These are phyloP conservation scores for Liquidambar formosana DNA, from an alignment of 164 flowering plant genomes.

Conservation along the genomic window DNA sequence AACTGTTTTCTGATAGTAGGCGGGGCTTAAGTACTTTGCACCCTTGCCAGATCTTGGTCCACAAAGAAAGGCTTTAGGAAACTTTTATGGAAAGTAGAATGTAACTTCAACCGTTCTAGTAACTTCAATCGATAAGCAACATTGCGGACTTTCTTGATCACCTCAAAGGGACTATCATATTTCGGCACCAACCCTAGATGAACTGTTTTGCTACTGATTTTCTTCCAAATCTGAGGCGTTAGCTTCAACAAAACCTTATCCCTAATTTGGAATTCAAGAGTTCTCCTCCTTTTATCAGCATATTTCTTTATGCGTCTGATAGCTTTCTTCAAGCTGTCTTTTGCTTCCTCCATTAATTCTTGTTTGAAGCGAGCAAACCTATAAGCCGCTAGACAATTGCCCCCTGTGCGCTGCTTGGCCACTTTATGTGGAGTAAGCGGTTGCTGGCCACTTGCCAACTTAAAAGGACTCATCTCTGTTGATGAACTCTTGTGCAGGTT, in stretches of 20 bases:
- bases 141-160: background rate
- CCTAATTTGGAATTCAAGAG: background rate
- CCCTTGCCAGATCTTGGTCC: background rate
- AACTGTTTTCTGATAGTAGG: background rate
- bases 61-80: constrained; percentile 10
- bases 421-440: background rate
- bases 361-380: too few species aligned
- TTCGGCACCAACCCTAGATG: constrained; percentile 6
- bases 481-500: background rate
- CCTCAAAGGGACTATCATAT: constrained; percentile 23
- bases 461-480: background rate
- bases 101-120: constrained; percentile 6
- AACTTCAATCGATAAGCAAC: constrained; percentile 16
- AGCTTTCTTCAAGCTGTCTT: background rate
- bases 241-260: constrained; percentile 15
- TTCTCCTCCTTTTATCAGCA: background rate
- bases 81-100: constrained; percentile 21
- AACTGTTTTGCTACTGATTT: background rate
- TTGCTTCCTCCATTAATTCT: background rate
- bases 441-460: background rate
- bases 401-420: background rate
- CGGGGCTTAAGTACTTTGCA: background rate
- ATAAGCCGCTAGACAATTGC: background rate
- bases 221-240: constrained; percentile 13
- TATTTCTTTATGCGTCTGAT: constrained; percentile 9